Percentiles rank a stretch among this genome's conserved stretches.
Conservation (phyloP, 2,329 filamentous ascomycete species). For the Coniochaeta pulveracea region DNA sequence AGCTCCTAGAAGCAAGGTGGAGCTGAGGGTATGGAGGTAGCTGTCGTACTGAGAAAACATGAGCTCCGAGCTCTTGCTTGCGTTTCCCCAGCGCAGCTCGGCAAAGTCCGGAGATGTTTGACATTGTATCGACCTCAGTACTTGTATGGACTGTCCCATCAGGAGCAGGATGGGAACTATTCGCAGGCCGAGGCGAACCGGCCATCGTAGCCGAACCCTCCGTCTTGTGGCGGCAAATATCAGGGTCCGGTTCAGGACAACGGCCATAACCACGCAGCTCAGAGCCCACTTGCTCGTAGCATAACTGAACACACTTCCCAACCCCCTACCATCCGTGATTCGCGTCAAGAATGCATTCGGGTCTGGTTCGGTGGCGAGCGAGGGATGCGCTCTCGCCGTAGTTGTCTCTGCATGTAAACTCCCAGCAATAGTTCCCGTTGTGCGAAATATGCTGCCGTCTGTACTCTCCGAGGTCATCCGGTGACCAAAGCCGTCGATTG, state of each 20-base stretch:
- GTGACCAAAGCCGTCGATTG: conserved; percentile 48
- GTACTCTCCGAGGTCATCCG: conserved; percentile 50
- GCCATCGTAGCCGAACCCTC: conserved; percentile 65
- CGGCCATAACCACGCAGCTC: conserved; percentile 73
- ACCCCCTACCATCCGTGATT: conserved; percentile 50
- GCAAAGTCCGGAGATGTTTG: conserved; percentile 72
- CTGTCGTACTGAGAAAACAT: conserved; percentile 61
- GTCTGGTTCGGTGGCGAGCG: conserved; percentile 29
- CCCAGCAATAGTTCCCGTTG: conserved; percentile 24
- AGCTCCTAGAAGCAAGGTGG: conserved; percentile 60
- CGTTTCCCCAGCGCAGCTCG: conserved; percentile 56
- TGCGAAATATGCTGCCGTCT: conserved; percentile 22
- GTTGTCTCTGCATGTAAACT: conserved; percentile 36
- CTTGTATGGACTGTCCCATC: conserved; percentile 50
- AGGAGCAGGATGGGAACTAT: conserved; percentile 61
- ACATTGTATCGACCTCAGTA: conserved; percentile 82
- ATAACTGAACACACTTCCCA: conserved; percentile 84
- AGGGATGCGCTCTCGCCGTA: conserved; percentile 25
- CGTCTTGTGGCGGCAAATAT: conserved; percentile 87
- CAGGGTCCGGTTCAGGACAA: conserved; percentile 81
- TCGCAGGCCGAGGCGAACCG: conserved; percentile 58
- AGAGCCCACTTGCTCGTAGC: conserved; percentile 87
- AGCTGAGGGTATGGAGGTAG: conserved; percentile 62
- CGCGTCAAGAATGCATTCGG: conserved; percentile 28
- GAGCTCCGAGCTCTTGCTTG: conserved; percentile 51